A percentile compares a stretch with the other conserved stretches of the same genome.
phyloP scores from a whole-genome alignment of 2,329 filamentous ascomycete species.

The Colletotrichum plurivorum region DNA sequence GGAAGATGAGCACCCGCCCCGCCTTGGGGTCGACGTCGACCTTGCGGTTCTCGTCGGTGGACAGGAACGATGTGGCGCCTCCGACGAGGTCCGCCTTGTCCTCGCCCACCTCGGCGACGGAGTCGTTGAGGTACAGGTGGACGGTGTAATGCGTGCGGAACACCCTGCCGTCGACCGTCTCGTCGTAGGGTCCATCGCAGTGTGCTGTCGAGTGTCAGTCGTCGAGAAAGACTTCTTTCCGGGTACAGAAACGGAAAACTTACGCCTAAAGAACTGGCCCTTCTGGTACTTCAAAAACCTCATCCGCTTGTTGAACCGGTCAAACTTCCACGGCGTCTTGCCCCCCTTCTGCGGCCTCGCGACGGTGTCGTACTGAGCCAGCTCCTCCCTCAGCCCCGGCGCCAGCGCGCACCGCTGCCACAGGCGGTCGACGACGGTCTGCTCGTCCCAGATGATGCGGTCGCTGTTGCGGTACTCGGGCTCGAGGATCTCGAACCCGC shows the following conservation, averaged over 20 bases:
- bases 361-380: constrained; percentile 52
- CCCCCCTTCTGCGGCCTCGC: constrained; percentile 36
- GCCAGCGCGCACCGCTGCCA: constrained; percentile 69
- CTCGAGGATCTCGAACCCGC: constrained; percentile 70
- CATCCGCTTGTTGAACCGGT: constrained; percentile 78
- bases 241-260: constrained; percentile 45
- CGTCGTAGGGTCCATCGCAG: constrained; percentile 76
- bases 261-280: constrained; percentile 79
- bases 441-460: constrained; percentile 82
- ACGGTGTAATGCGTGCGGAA: constrained; percentile 66
- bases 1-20: constrained; percentile 73
- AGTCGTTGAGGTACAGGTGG: constrained; percentile 69
- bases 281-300: constrained; percentile 80
- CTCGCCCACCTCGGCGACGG: constrained; percentile 55
- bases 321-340: constrained; percentile 55
- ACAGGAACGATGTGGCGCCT: constrained; percentile 70
- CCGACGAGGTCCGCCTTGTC: constrained; percentile 57
- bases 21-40: constrained; percentile 69
- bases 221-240: neutral
- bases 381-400: constrained; percentile 56
- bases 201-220: constrained; percentile 64
- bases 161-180: constrained; percentile 58
- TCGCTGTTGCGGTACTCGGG: constrained; percentile 77
- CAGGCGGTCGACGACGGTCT: constrained; percentile 72
- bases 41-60: constrained; percentile 55